These are phyloP conservation scores for Cladosporium cucumerinum DNA, from an alignment of 2,329 filamentous ascomycete genomes.

Conservation along the genomic window DNA sequence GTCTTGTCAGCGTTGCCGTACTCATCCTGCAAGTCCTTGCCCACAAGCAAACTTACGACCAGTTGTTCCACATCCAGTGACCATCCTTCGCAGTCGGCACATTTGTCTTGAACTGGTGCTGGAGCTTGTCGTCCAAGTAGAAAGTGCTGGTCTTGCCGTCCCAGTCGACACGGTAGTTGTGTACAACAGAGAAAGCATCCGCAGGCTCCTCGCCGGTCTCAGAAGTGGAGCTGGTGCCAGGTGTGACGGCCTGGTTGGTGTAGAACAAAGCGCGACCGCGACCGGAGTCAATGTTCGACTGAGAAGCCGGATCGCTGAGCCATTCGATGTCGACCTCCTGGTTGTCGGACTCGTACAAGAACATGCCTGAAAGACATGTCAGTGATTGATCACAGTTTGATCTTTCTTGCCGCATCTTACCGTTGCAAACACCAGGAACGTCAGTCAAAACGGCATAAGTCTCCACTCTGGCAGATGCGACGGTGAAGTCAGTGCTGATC, in stretches of 20 bases:
- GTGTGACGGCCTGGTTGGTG: slow-evolving; percentile 21
- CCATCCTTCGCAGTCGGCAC: slow-evolving; percentile 21
- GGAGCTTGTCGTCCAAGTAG: slow-evolving; percentile 21
- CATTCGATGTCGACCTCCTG: slow-evolving; percentile 29
- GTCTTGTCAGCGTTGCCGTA: neutral
- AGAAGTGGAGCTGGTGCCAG: neutral
- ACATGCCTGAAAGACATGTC: slow-evolving; percentile 19
- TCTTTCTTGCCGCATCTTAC: neutral
- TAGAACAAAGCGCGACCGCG: slow-evolving; percentile 20
- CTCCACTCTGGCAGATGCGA: slow-evolving; percentile 20
- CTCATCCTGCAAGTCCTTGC: neutral
- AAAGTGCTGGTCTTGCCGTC: slow-evolving; percentile 17
- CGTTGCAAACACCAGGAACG: slow-evolving; percentile 20
- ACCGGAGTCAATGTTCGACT: slow-evolving; percentile 18
- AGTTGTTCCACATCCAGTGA: slow-evolving; percentile 26
- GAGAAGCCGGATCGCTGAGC: slow-evolving; percentile 20
- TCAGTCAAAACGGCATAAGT: slow-evolving; percentile 21
- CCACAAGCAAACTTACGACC: slow-evolving; percentile 18
- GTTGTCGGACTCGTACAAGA: slow-evolving; percentile 22
- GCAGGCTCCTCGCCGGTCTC: slow-evolving; percentile 11
- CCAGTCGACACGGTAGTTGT: slow-evolving; percentile 28
- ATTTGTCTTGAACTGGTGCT: slow-evolving; percentile 17
- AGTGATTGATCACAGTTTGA: neutral
- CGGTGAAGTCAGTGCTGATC: slow-evolving; percentile 18
- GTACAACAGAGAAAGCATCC: slow-evolving; percentile 17